These are phyloP conservation scores for Lophiotrema nucula DNA, from an alignment of 495 filamentous ascomycete species.

Conservation along the genomic window DNA sequence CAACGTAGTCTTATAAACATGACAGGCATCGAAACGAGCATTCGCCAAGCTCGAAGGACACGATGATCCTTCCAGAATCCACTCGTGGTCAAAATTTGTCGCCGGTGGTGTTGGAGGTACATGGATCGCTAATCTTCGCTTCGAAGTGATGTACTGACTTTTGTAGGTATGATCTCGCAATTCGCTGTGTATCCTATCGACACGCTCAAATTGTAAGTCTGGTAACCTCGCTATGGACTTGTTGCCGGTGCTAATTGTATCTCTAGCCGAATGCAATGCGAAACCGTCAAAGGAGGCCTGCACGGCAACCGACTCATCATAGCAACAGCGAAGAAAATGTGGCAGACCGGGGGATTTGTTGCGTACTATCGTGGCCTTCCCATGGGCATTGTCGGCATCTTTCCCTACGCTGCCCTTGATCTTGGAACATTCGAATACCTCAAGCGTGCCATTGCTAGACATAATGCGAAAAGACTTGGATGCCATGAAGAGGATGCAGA, in stretches of 20 bases:
- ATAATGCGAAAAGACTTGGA: slow-evolving; percentile 65
- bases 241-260: slow-evolving; percentile 14
- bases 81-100: slow-evolving; percentile 78
- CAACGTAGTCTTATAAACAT: slow-evolving; percentile 2
- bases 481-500: slow-evolving; percentile 80
- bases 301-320: slow-evolving; percentile 82
- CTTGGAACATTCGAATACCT: slow-evolving; percentile 91
- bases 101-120: slow-evolving; percentile 89
- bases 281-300: slow-evolving; percentile 80
- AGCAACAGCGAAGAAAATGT: slow-evolving; percentile 81
- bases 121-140: slow-evolving; percentile 46
- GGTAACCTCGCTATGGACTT: neutral
- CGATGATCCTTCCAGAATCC: slow-evolving; percentile 71
- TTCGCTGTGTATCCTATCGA: slow-evolving; percentile 95
- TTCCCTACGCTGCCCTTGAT: slow-evolving; percentile 96
- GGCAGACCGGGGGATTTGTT: slow-evolving; percentile 66
- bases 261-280: slow-evolving; percentile 81
- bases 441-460: slow-evolving; percentile 68
- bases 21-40: slow-evolving; percentile 78
- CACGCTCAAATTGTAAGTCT: slow-evolving; percentile 85
- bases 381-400: slow-evolving; percentile 91
- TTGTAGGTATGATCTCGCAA: slow-evolving; percentile 43
- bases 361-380: slow-evolving; percentile 90
- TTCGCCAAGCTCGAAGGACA: slow-evolving; percentile 88
- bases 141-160: neutral